These are phyloP conservation scores for Casaregolazyma suthepensis DNA, from an alignment of 1,139 yeast species.

Conservation along the genomic window DNA sequence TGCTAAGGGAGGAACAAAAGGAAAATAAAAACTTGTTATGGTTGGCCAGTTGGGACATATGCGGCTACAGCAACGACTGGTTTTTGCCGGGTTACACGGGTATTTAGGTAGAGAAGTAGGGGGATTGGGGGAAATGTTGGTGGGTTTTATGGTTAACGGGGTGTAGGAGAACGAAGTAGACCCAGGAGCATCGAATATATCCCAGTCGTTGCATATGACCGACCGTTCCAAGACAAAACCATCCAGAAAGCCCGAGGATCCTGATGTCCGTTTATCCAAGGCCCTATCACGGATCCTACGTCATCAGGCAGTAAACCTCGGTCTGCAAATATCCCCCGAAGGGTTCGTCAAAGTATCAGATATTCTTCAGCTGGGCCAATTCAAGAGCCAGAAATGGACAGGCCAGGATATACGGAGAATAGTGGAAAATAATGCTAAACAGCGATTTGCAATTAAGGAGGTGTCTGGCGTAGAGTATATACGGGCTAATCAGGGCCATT, in stretches of 20 bases:
- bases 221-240: not conserved
- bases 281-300: slow-evolving; percentile 69
- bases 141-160: too few species aligned
- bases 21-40: not conserved
- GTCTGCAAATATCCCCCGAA: slow-evolving; percentile 51
- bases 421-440: slow-evolving; percentile 62
- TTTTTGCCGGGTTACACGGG: too few species aligned
- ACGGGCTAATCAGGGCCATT: slow-evolving; percentile 93
- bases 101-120: too few species aligned
- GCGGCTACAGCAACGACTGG: too few species aligned
- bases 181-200: too few species aligned
- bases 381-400: slow-evolving; percentile 46
- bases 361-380: slow-evolving; percentile 50
- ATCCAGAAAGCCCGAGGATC: not conserved
- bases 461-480: slow-evolving; percentile 38
- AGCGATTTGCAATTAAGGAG: slow-evolving; percentile 49
- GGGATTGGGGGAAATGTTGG: too few species aligned
- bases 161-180: too few species aligned
- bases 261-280: slow-evolving; percentile 51
- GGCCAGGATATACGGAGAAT: slow-evolving; percentile 52
- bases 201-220: not conserved
- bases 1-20: slow-evolving; percentile 1
- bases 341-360: slow-evolving; percentile 60
- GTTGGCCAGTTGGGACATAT: slow-evolving; percentile 2
- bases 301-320: slow-evolving; percentile 77